phyloP scores from a whole-genome alignment of 2,329 filamentous ascomycete genomes.

The Hypoxylon sp. region DNA sequence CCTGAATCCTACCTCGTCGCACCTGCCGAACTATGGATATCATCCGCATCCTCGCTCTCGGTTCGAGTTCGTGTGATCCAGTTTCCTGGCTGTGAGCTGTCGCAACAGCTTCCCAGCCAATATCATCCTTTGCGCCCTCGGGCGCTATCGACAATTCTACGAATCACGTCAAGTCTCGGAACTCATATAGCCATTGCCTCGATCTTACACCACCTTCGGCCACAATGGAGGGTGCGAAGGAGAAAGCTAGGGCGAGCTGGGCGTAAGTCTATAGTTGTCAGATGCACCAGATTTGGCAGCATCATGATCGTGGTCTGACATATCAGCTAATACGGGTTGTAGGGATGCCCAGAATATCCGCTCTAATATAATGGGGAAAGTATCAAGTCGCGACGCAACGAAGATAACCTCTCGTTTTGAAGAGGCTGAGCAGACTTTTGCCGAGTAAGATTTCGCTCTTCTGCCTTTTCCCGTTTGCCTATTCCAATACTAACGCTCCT shows the following conservation, averaged over 20 bases:
- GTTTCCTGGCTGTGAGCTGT: conserved; percentile 50
- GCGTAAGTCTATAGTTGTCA: conserved; percentile 44
- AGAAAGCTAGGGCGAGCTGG: conserved; percentile 48
- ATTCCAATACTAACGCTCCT: conserved; percentile 38
- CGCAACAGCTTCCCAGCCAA: conserved; percentile 41
- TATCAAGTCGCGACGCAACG: conserved; percentile 46
- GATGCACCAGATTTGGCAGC: conserved; percentile 22
- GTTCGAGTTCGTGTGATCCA: conserved; percentile 53
- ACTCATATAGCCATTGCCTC: conserved; percentile 16
- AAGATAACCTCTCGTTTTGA: conserved; percentile 52
- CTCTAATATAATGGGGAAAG: conserved; percentile 45
- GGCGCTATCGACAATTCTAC: conserved; percentile 35
- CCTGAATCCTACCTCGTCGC: conserved; percentile 35
- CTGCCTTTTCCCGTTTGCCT: not conserved
- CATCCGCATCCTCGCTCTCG: conserved; percentile 45
- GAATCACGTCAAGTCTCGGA: conserved; percentile 19
- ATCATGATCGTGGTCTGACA: conserved; percentile 5
- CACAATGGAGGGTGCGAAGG: conserved; percentile 49
- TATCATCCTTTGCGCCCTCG: conserved; percentile 39
- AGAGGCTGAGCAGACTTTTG: conserved; percentile 51
- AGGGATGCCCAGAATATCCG: conserved; percentile 51
- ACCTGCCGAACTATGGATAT: conserved; percentile 52
- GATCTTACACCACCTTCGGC: conserved; percentile 15
- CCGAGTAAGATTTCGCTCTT: conserved; percentile 49
- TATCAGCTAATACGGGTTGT: conserved; percentile 33